Percentiles rank a stretch among this genome's conserved stretches.
phyloP scores from a whole-genome alignment of 2,329 filamentous ascomycete species.

The Penicillium sp. region DNA sequence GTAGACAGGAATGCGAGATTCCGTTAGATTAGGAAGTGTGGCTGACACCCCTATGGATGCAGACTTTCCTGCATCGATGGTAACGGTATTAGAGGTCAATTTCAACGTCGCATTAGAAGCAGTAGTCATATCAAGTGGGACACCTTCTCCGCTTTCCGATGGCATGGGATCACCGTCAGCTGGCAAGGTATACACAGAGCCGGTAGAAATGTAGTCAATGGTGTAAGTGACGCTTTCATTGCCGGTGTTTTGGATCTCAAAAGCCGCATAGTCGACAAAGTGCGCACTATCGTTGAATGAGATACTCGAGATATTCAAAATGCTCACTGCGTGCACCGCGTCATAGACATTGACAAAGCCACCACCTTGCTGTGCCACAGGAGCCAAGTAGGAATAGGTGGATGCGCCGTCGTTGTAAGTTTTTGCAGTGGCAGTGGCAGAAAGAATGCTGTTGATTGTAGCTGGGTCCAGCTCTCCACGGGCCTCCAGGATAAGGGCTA shows the following conservation, averaged over 20 bases:
- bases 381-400: conserved; percentile 32
- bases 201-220: conserved; percentile 49
- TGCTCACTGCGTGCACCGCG: conserved; percentile 52
- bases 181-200: conserved; percentile 52
- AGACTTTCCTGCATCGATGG: conserved; percentile 18
- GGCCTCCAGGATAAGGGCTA: conserved; percentile 27
- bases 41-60: conserved; percentile 21
- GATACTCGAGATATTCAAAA: conserved; percentile 55
- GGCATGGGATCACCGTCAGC: conserved; percentile 8
- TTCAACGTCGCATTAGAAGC: conserved; percentile 9
- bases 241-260: conserved; percentile 56
- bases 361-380: conserved; percentile 58
- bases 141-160: conserved; percentile 5
- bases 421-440: conserved; percentile 22
- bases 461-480: conserved; percentile 23
- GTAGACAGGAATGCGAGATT: conserved; percentile 28
- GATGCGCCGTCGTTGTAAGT: conserved; percentile 26
- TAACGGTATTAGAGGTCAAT: conserved; percentile 17
- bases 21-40: conserved; percentile 17
- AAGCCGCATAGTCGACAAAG: conserved; percentile 47
- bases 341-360: conserved; percentile 60
- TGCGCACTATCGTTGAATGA: conserved; percentile 63
- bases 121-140: conserved; percentile 11
- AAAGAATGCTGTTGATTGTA: conserved; percentile 23
- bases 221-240: conserved; percentile 48